These are phyloP conservation scores for Penicillium aurantiogriseum DNA, from an alignment of 2,329 filamentous ascomycete genomes.

Conservation along the genomic window DNA sequence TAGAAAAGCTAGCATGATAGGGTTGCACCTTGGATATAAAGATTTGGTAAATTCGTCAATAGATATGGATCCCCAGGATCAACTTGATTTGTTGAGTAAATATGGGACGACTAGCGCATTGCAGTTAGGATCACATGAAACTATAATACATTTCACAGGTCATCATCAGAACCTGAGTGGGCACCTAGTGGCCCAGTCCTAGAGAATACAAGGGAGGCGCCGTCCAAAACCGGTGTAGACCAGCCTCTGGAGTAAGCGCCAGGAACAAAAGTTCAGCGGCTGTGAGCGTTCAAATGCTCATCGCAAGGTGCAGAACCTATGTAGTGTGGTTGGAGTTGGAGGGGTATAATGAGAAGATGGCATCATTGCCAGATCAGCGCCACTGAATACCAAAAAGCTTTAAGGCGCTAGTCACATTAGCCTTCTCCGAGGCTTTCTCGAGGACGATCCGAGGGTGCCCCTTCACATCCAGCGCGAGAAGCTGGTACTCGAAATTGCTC, in stretches of 20 bases:
- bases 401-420: constrained; percentile 44
- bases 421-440: constrained; percentile 44
- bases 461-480: constrained; percentile 75
- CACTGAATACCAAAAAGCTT: constrained; percentile 53
- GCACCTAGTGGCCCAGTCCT: not conserved
- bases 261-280: not conserved
- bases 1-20: not conserved
- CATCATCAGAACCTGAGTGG: constrained; percentile 2
- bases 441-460: constrained; percentile 54
- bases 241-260: not conserved
- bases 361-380: constrained; percentile 29
- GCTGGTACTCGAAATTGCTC: constrained; percentile 71
- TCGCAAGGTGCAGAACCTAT: not conserved
- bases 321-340: not conserved
- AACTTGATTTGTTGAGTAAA: not conserved
- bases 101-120: not conserved
- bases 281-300: not conserved
- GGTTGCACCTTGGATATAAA: not conserved
- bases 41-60: not conserved
- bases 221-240: not conserved
- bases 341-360: constrained; percentile 3
- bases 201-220: constrained; percentile 14
- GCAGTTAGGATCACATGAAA: not conserved
- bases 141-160: constrained; percentile 22
- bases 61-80: not conserved